A percentile compares a stretch with the other conserved stretches of the same genome.
Conservation (phyloP, 352 stramenopile species). For the Pythium vanterpoolii region DNA sequence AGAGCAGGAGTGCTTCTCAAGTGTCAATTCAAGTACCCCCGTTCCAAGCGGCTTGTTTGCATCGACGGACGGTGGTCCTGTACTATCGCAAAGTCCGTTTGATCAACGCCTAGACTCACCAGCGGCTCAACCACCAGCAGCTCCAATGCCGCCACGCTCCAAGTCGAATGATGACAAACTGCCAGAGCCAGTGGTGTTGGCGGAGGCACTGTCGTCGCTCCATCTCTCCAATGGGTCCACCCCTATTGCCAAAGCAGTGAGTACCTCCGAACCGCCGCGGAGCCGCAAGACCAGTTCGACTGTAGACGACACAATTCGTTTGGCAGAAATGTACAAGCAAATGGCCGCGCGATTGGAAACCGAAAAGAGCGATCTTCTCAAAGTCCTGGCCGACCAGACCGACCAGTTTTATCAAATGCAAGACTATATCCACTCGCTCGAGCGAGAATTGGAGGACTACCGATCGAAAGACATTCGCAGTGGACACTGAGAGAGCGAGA, state of each 20-base stretch:
- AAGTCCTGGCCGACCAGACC: slow-evolving; percentile 60
- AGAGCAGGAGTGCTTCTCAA: background rate
- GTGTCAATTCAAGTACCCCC: background rate
- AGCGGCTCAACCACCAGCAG: background rate
- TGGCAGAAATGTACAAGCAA: slow-evolving; percentile 85
- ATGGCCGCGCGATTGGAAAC: slow-evolving; percentile 70
- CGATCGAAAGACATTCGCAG: slow-evolving; percentile 18
- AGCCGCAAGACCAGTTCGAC: slow-evolving; percentile 5
- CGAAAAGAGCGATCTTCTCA: slow-evolving; percentile 73
- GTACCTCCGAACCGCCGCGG: background rate
- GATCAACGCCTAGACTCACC: background rate
- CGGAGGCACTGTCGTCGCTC: background rate
- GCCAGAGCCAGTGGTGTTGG: background rate
- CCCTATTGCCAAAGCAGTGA: background rate
- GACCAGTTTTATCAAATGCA: slow-evolving; percentile 78
- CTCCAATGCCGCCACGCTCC: background rate
- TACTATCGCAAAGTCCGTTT: background rate
- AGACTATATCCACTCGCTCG: slow-evolving; percentile 68
- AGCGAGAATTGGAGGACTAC: slow-evolving; percentile 47
- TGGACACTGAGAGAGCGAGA: too few relatives aligned
- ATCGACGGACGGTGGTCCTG: background rate
- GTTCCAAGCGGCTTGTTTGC: background rate
- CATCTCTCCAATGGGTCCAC: background rate
- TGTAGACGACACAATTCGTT: slow-evolving; percentile 51
- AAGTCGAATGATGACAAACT: background rate